Percentiles rank a stretch among this genome's conserved stretches.
These are phyloP conservation scores for Lichtheimia ramosa DNA, from an alignment of 371 early-diverging fungal species.

Conservation along the genomic window DNA sequence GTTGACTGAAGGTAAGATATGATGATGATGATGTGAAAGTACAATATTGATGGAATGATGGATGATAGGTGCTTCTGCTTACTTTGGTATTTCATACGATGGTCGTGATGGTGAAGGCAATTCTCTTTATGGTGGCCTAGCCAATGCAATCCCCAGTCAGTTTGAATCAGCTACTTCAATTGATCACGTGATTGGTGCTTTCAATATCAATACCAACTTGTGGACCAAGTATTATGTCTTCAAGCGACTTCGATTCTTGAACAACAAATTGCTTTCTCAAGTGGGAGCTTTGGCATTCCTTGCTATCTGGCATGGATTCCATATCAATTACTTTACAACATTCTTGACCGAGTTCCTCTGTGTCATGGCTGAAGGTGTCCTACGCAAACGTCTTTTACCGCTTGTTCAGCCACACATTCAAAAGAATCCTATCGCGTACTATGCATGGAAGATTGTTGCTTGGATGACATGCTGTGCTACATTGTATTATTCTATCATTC, in stretches of 20 bases:
- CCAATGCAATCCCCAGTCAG: slow-evolving; percentile 51
- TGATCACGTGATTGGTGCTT: slow-evolving; percentile 56
- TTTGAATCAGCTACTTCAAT: slow-evolving; percentile 62
- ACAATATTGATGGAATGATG: neutral
- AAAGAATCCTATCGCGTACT: slow-evolving; percentile 16
- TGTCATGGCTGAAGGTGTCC: slow-evolving; percentile 47
- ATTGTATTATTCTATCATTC: slow-evolving; percentile 37
- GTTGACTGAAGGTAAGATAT: slow-evolving; percentile 64
- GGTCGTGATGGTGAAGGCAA: slow-evolving; percentile 52
- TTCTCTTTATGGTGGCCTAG: slow-evolving; percentile 57
- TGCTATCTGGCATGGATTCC: slow-evolving; percentile 77
- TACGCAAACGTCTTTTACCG: slow-evolving; percentile 29
- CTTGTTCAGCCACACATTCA: slow-evolving; percentile 24
- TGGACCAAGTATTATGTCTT: slow-evolving; percentile 77
- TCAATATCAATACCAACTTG: slow-evolving; percentile 78
- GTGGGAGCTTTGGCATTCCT: slow-evolving; percentile 65
- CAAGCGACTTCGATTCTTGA: slow-evolving; percentile 69
- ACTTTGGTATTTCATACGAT: slow-evolving; percentile 67
- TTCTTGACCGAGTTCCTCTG: slow-evolving; percentile 68
- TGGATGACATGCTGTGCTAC: slow-evolving; percentile 33
- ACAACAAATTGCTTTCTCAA: slow-evolving; percentile 64
- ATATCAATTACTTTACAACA: slow-evolving; percentile 62
- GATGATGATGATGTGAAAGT: neutral
- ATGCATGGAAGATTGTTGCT: slow-evolving; percentile 28
- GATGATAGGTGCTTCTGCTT: slow-evolving; percentile 50